A percentile compares a stretch with the other conserved stretches of the same genome.
Conservation (phyloP, 306 rosid genomes). For the Trichosanthes cucumerina region DNA sequence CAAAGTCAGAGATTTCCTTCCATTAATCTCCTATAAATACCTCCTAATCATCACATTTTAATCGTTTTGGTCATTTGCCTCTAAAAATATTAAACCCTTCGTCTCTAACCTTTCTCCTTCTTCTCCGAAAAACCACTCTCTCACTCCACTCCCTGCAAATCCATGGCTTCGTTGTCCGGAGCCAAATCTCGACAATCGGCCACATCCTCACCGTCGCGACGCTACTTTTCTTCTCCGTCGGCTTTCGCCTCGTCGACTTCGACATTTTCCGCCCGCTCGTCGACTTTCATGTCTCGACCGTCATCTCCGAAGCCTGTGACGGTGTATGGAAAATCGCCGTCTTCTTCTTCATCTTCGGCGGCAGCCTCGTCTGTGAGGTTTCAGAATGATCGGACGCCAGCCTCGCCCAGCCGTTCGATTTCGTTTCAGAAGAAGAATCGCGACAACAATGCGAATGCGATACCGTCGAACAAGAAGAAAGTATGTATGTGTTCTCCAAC, state of each 20-base stretch:
- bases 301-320: constrained; percentile 50
- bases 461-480: too few relatives aligned
- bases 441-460: background rate
- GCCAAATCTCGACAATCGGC: background rate
- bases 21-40: background rate
- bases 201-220: constrained; percentile 27
- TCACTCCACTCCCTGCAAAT: background rate
- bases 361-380: constrained; percentile 47
- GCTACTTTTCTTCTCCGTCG: constrained; percentile 26
- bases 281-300: constrained; percentile 37
- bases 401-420: constrained; percentile 32
- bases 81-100: background rate
- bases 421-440: constrained; percentile 30
- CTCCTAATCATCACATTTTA: too few relatives aligned
- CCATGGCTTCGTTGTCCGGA: background rate
- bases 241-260: constrained; percentile 71
- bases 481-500: too few relatives aligned
- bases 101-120: background rate
- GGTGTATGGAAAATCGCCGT: constrained; percentile 16
- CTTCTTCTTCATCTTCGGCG: background rate
- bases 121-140: background rate
- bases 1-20: too few relatives aligned
- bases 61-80: background rate
- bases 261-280: constrained; percentile 41
- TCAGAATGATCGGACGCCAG: constrained; percentile 47